Percentiles rank a stretch among this genome's conserved stretches.
These are phyloP conservation scores for Kingdonia uniflora DNA, from an alignment of 164 flowering plant genomes.

Conservation along the genomic window DNA sequence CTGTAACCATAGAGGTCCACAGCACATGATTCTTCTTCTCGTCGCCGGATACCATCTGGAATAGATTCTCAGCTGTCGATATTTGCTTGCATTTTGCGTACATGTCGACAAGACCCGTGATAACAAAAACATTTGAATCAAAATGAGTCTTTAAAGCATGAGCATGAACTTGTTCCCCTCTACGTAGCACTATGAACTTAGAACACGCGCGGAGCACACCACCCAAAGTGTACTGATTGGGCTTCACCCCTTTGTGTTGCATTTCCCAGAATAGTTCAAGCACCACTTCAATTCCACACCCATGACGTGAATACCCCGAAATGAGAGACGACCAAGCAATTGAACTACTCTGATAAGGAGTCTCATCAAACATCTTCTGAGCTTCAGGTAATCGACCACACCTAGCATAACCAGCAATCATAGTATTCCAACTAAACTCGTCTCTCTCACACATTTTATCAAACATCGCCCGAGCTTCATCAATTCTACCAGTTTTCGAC, in stretches of 20 bases:
- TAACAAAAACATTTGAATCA: neutral
- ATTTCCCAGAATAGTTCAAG: neutral
- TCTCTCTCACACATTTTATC: conserved; percentile 58
- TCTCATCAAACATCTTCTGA: conserved; percentile 28
- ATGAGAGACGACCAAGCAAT: conserved; percentile 72
- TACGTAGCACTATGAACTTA: neutral
- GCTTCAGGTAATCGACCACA: conserved; percentile 57
- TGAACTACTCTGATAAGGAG: conserved; percentile 31
- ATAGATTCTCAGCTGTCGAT: neutral
- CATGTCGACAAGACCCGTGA: neutral
- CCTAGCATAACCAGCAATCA: conserved; percentile 56
- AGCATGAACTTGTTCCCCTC: neutral
- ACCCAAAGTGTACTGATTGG: neutral
- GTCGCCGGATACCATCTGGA: neutral
- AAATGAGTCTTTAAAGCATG: neutral
- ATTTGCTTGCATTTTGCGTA: neutral
- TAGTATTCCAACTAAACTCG: conserved; percentile 70
- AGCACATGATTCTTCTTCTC: neutral
- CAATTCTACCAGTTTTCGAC: conserved; percentile 41
- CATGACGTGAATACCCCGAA: conserved; percentile 46
- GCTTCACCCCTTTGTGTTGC: neutral
- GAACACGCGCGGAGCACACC: conserved; percentile 1
- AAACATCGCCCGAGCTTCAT: conserved; percentile 69
- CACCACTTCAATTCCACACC: neutral
- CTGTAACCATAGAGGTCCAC: neutral